A percentile compares a stretch with the other conserved stretches of the same genome.
These are phyloP conservation scores for Elongisporangium undulatum DNA, from an alignment of 352 stramenopile genomes.

Conservation along the genomic window DNA sequence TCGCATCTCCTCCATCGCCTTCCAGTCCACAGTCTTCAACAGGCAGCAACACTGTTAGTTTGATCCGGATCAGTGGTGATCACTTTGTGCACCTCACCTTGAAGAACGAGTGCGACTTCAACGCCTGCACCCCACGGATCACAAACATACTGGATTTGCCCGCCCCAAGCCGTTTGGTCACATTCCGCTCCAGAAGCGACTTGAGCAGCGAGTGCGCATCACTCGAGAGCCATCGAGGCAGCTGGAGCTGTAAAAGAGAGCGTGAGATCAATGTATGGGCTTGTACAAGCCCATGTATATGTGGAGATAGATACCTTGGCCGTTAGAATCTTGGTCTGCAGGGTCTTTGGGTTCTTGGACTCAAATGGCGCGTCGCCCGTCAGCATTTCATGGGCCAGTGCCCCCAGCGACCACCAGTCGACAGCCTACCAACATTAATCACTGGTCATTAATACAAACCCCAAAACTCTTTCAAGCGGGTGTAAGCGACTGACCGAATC, in stretches of 20 bases:
- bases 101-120: slow-evolving; percentile 96
- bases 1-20: slow-evolving; percentile 87
- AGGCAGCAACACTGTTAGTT: not conserved
- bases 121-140: slow-evolving; percentile 91
- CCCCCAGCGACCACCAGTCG: slow-evolving; percentile 85
- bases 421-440: slow-evolving; percentile 36
- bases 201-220: slow-evolving; percentile 94
- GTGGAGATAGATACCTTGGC: slow-evolving; percentile 42
- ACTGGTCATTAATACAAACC: slow-evolving; percentile 1
- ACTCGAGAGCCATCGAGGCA: slow-evolving; percentile 79
- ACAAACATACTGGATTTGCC: slow-evolving; percentile 97
- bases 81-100: slow-evolving; percentile 34
- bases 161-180: slow-evolving; percentile 91
- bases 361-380: slow-evolving; percentile 68
- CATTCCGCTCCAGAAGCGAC: slow-evolving; percentile 95
- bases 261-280: not conserved
- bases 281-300: not conserved
- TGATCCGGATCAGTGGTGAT: slow-evolving; percentile 1
- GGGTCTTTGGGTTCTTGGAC: slow-evolving; percentile 59
- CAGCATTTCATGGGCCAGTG: slow-evolving; percentile 77
- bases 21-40: slow-evolving; percentile 86
- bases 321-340: slow-evolving; percentile 77
- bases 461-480: slow-evolving; percentile 2
- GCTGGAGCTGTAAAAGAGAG: slow-evolving; percentile 32
- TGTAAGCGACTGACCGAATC: slow-evolving; percentile 37